Evolutionary conservation across 345 rosid genomes (phyloP), one percentile per base, ranked within the genome.

Genomic region (Brassica rapa): DNA sequence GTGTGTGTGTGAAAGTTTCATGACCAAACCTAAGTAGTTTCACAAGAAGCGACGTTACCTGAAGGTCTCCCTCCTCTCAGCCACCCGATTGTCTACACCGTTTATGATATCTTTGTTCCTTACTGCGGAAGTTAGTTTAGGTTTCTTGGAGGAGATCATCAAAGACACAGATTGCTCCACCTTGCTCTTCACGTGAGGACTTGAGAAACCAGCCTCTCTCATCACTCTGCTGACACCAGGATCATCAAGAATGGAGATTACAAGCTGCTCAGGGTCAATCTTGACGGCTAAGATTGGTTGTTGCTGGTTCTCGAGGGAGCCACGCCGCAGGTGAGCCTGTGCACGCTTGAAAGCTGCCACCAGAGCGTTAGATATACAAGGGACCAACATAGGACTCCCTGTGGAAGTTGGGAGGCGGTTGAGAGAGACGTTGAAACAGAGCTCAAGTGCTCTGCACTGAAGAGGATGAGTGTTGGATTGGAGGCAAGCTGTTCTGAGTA

Each of bases 321-420:
- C 96, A 5, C 98, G 89, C 27, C 97, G 76, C 71, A 92, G 93
- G 80, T 92, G 94, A 71, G 97, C 97, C 81, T 92, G 98, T 11
- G 98, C 98, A n/a, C 97, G 92, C 84, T 92, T 94, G 74, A 94
- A 89, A 76, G 96, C 98, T 0, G 98, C 98, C 73, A 92, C 89
- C 70, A 94, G 79, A 71, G 98, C 92, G 67, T 94, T 94, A 14
- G 96, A 90, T 62, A 90, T 83, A 55, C 91, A 87, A 69, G 98
- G 98, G 66, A 59, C 87, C 68, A 89, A 72, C 71, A 85, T 74
- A 46, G 95, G 84, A 71, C 81, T 80, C 0, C 90, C 82, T 0
- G 93, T 76, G 3, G 94, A 91, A 33, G 96, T 87, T 0, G 94
- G 98, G 11, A 94, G 93, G 62, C 97, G 97, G 80, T 94, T 94